These are phyloP conservation scores for Kockiozyma suomiensis DNA, from an alignment of 805 yeast genomes.

Conservation along the genomic window DNA sequence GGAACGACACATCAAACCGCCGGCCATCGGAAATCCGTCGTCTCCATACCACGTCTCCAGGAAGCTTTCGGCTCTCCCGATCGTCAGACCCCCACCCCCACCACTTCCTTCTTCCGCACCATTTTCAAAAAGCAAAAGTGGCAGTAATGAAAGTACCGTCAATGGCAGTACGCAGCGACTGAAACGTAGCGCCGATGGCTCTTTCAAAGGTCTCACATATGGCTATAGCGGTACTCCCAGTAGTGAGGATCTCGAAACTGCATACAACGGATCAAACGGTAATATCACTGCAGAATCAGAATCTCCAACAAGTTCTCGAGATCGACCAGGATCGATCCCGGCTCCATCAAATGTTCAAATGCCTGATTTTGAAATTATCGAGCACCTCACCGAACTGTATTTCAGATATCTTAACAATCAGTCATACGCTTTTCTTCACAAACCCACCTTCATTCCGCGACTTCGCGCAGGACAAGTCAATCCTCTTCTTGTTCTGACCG, in stretches of 20 bases:
- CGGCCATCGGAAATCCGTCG: conserved; percentile 22
- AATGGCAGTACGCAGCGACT: conserved; percentile 2
- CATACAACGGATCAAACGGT: conserved; percentile 2
- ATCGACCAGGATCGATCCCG: conserved; percentile 12
- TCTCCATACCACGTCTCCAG: conserved; percentile 28
- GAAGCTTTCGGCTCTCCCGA: conserved; percentile 20
- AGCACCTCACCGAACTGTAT: conserved; percentile 43
- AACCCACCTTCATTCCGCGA: conserved; percentile 40
- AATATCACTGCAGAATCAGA: conserved; percentile 10
- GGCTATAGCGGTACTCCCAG: conserved; percentile 2
- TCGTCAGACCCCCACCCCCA: conserved; percentile 5
- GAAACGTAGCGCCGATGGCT: conserved; percentile 30
- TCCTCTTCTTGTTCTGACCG: conserved; percentile 40
- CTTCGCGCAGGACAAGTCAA: conserved; percentile 39
- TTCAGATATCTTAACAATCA: conserved; percentile 43
- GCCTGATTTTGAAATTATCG: conserved; percentile 38
- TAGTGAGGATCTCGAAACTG: conserved; percentile 24
- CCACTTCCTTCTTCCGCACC: not conserved
- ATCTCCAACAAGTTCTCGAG: conserved; percentile 30
- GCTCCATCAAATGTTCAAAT: conserved; percentile 23
- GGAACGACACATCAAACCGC: conserved; percentile 35
- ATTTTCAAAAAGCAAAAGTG: not conserved
- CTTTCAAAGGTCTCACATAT: conserved; percentile 13
- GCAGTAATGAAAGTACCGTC: not conserved
- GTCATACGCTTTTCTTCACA: conserved; percentile 43